Evolutionary conservation across 2,329 filamentous ascomycete genomes (phyloP).

Genomic region (Scedosporium boydii): DNA sequence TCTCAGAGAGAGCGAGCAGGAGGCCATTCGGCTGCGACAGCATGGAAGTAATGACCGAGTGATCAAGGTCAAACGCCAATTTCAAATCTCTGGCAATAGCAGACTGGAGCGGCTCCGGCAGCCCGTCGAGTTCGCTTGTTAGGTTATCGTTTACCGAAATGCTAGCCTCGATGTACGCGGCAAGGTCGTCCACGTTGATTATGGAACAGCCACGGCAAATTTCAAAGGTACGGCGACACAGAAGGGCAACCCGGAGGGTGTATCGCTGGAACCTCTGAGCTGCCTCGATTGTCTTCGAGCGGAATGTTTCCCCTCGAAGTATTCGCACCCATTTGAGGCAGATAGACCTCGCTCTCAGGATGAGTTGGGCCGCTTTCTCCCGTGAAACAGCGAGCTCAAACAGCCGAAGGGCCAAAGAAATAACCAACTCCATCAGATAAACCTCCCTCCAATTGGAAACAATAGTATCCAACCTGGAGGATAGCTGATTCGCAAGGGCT

Average conservation of each 20-base stretch:
- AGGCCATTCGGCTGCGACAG: no score
- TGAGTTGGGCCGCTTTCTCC: background rate
- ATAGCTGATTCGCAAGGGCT: slow-evolving; percentile 36
- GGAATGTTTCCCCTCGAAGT: slow-evolving; percentile 33
- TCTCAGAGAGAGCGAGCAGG: no score
- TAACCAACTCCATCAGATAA: slow-evolving; percentile 46
- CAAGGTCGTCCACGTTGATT: background rate
- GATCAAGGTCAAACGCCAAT: no score
- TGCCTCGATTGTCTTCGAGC: slow-evolving; percentile 24
- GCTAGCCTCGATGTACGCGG: slow-evolving; percentile 15
- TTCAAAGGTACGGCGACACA: slow-evolving; percentile 37
- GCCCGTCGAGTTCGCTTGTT: slow-evolving; percentile 8
- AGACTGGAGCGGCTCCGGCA: slow-evolving; percentile 1
- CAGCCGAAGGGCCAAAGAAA: slow-evolving; percentile 37
- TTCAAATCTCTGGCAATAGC: no score
- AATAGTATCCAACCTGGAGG: slow-evolving; percentile 31
- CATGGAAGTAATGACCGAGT: no score
- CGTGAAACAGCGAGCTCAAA: slow-evolving; percentile 11
- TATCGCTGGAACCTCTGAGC: slow-evolving; percentile 23
- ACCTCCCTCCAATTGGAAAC: slow-evolving; percentile 48
- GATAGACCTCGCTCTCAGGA: slow-evolving; percentile 13
- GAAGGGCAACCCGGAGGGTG: slow-evolving; percentile 43
- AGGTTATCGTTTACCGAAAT: slow-evolving; percentile 19
- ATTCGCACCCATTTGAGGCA: slow-evolving; percentile 38
- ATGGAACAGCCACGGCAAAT: slow-evolving; percentile 3